These are phyloP conservation scores for Fraxinus americana DNA, from an alignment of 257 asterid genomes.

Conservation along the genomic window DNA sequence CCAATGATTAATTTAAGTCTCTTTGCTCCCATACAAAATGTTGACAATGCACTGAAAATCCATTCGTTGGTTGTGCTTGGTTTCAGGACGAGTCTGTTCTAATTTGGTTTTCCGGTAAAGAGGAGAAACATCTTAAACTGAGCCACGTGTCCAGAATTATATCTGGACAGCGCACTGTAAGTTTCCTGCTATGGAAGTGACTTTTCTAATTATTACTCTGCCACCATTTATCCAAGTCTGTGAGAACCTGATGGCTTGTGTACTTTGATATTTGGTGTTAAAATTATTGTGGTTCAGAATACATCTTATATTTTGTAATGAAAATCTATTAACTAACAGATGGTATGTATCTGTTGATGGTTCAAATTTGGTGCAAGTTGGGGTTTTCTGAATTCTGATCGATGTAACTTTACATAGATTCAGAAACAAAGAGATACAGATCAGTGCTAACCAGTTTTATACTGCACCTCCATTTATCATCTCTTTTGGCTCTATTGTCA, in stretches of 20 bases:
- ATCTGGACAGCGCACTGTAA: slow-evolving; percentile 72
- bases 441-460: background rate
- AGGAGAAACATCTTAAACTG: slow-evolving; percentile 62
- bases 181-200: slow-evolving; percentile 26
- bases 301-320: background rate
- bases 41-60: slow-evolving; percentile 1
- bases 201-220: slow-evolving; percentile 10
- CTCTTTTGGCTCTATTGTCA: slow-evolving; percentile 16
- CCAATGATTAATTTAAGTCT: background rate
- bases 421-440: slow-evolving; percentile 9
- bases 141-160: slow-evolving; percentile 62
- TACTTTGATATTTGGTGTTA: slow-evolving; percentile 4
- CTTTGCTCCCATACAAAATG: background rate
- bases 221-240: background rate
- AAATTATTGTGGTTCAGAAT: slow-evolving; percentile 5
- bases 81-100: slow-evolving; percentile 65
- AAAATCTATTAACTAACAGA: background rate
- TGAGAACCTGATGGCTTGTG: slow-evolving; percentile 15
- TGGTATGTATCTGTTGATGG: background rate
- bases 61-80: background rate
- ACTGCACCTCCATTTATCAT: background rate
- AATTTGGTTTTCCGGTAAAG: slow-evolving; percentile 64
- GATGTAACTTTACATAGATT: slow-evolving; percentile 9
- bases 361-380: background rate
- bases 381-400: background rate